Conservation (phyloP, 352 stramenopile species). For the Phytophthora meadii region DNA sequence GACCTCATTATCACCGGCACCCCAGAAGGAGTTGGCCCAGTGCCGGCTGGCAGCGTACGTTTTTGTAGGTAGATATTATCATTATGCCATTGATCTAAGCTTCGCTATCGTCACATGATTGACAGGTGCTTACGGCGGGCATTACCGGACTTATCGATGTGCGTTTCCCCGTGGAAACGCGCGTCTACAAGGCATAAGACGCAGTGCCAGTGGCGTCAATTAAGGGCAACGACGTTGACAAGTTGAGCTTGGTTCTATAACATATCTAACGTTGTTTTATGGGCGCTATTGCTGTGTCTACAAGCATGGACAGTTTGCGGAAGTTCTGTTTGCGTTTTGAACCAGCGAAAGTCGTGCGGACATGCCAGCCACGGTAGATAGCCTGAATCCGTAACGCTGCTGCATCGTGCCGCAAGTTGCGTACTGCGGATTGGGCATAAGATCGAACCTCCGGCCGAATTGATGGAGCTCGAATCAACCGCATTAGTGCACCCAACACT, state of each 20-base stretch:
- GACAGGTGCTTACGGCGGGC: conserved; percentile 66
- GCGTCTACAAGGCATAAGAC: conserved; percentile 54
- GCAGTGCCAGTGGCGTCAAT: neutral
- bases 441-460: conserved; percentile 47
- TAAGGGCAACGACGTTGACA: neutral
- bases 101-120: conserved; percentile 7
- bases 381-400: conserved; percentile 76
- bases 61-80: neutral
- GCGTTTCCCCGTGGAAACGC: conserved; percentile 66
- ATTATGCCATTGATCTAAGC: neutral
- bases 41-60: conserved; percentile 68
- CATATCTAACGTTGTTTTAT: conserved; percentile 29
- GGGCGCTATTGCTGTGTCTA: conserved; percentile 22
- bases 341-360: conserved; percentile 38
- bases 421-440: conserved; percentile 56
- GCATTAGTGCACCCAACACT: conserved; percentile 62
- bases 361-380: conserved; percentile 71
- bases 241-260: neutral
- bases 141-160: conserved; percentile 78
- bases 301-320: conserved; percentile 30
- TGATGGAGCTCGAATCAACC: conserved; percentile 56
- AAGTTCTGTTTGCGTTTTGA: conserved; percentile 30
- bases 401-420: conserved; percentile 74
- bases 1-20: conserved; percentile 89
- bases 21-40: conserved; percentile 75